phyloP scores from a whole-genome alignment of 768 basidiomycete species.

The Fomitopsis serialis region DNA sequence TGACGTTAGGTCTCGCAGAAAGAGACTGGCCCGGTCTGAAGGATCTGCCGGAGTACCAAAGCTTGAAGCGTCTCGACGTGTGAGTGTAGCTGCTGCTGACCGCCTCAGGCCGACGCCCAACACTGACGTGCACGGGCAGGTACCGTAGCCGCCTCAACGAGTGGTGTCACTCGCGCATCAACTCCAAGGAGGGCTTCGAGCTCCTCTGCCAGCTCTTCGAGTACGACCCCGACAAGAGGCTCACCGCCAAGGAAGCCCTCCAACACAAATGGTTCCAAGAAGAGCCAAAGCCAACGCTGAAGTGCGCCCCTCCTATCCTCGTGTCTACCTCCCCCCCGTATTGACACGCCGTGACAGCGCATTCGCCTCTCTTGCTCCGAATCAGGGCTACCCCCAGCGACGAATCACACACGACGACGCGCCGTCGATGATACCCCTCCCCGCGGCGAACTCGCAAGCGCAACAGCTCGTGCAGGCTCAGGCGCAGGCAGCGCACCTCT shows the following conservation, averaged over 20 bases:
- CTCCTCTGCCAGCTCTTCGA: conserved; percentile 82
- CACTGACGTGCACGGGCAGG: conserved; percentile 26
- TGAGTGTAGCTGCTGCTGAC: too few species aligned
- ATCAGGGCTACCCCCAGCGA: conserved; percentile 77
- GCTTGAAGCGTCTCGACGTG: conserved; percentile 75
- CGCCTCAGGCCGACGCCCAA: too few species aligned
- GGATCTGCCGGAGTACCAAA: conserved; percentile 85
- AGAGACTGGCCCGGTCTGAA: conserved; percentile 82
- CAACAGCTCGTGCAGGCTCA: conserved; percentile 37
- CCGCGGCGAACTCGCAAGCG: conserved; percentile 38
- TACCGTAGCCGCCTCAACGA: conserved; percentile 57
- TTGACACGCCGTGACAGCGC: conserved; percentile 42
- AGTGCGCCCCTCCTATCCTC: conserved; percentile 46
- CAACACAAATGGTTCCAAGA: conserved; percentile 90
- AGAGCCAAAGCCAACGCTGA: conserved; percentile 79
- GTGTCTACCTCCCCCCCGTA: not conserved
- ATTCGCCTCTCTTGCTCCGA: conserved; percentile 57
- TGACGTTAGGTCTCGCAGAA: conserved; percentile 37
- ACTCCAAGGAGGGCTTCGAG: conserved; percentile 63
- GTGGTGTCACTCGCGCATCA: conserved; percentile 70
- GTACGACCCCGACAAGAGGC: conserved; percentile 84
- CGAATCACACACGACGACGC: conserved; percentile 93
- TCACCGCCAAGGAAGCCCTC: conserved; percentile 79
- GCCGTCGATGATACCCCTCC: conserved; percentile 75
- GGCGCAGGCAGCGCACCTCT: conserved; percentile 40